Evolutionary conservation across 345 rosid genomes (phyloP), one percentile per base, ranked within the genome.

Genomic region (Microthlaspi erraticum): DNA sequence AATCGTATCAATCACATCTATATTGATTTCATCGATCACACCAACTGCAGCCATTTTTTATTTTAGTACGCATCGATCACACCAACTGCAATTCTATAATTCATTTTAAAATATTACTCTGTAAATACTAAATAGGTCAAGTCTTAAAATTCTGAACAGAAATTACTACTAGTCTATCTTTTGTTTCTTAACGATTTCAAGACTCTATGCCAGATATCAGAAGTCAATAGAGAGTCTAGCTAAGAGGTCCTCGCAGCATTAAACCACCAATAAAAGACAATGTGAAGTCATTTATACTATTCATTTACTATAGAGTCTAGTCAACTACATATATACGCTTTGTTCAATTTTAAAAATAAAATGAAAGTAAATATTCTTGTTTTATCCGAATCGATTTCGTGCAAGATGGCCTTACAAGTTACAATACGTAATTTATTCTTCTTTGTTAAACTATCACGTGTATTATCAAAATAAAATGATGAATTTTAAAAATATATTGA

Each of bases 141-240:
- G 52, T 50, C 73, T 69, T 7, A 14, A 58, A 11, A 46, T 69
- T 69, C 32, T 20, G 18, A 56, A 56, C 45, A 68, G 5, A 44
- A 53, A 62, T 8, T 32, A 13, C 31, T 17, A 45, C 55, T 12
- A 17, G 34, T 10, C 14, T 4, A 16, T 5, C 16, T 16, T 8
- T 8, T 10, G 16, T 8, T 18, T 32, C 17, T 44, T 44, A 18
- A 14, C 18, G 4, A 56, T 34, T 37, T 16, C 43, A 34, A 52
- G 16, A 38, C 12, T 39, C 3, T 55, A 13, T 33, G 19, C 19
- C 23, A 68, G 44, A 32, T 2, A 2, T 52, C 58, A 68, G 45
- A 33, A 12, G 32, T 43, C 44, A 61, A 44, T 32, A 12, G 33
- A 63, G 55, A 12, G 55, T 42, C 44, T 63, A 55, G 68, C 55